phyloP scores from a whole-genome alignment of 345 rosid genomes.

The Eucalyptus tenuipes region DNA sequence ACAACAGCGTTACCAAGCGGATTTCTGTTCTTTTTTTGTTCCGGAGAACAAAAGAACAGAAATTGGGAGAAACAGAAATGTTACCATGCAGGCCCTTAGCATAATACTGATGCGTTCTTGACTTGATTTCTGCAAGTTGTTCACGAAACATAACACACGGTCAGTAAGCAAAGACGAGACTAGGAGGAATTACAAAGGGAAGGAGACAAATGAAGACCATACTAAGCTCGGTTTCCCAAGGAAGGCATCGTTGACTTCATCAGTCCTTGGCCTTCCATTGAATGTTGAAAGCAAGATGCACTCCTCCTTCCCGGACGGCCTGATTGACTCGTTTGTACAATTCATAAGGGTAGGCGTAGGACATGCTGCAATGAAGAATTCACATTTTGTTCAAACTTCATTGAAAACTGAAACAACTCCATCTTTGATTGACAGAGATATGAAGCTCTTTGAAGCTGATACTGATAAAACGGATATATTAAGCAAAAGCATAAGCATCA shows the following conservation, averaged over 20 bases:
- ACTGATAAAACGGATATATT: background rate
- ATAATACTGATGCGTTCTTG: background rate
- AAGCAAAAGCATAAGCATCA: background rate
- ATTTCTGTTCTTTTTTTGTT: too few species aligned
- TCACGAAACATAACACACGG: background rate
- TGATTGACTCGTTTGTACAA: conserved; percentile 58
- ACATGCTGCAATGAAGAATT: conserved; percentile 26
- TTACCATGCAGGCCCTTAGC: too few species aligned
- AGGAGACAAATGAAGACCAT: background rate
- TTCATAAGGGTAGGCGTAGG: conserved; percentile 52
- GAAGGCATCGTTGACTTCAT: conserved; percentile 74
- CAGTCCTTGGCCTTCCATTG: conserved; percentile 40
- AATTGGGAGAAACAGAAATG: too few species aligned
- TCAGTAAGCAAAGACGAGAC: background rate
- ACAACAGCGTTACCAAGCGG: too few species aligned
- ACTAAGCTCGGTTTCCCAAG: conserved; percentile 45
- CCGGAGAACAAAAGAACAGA: too few species aligned
- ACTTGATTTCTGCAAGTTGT: background rate
- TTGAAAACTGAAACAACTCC: background rate
- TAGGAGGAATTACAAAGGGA: background rate
- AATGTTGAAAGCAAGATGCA: conserved; percentile 45
- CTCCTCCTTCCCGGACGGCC: conserved; percentile 44
- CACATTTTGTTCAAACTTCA: background rate
- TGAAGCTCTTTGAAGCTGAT: background rate
- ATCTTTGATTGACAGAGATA: background rate